A percentile compares a stretch with the other conserved stretches of the same genome.
Conservation (phyloP, 2,329 filamentous ascomycete species). For the Conoideocrella luteorostrata region DNA sequence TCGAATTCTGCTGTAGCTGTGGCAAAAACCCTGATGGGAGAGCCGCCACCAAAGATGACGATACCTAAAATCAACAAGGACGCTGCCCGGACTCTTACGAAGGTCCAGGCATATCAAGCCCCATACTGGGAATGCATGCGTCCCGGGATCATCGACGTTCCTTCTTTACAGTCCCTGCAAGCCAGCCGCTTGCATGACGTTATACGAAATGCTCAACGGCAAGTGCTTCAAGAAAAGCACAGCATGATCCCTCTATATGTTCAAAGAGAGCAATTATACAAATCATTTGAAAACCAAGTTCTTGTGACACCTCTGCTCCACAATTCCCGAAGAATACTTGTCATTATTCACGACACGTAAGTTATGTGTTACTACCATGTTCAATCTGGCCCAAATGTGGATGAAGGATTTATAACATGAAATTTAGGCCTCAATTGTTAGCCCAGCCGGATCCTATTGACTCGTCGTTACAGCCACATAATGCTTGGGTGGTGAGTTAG, state of each 20-base stretch:
- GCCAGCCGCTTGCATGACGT: slow-evolving; percentile 70
- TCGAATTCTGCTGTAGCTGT: slow-evolving; percentile 89
- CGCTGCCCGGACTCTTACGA: slow-evolving; percentile 49
- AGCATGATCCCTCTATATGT: slow-evolving; percentile 78
- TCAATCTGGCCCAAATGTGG: not conserved
- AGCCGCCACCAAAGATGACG: slow-evolving; percentile 64
- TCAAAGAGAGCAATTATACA: slow-evolving; percentile 64
- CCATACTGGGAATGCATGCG: slow-evolving; percentile 86
- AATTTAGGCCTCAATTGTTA: slow-evolving; percentile 57
- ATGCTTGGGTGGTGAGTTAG: slow-evolving; percentile 73
- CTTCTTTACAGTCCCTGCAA: slow-evolving; percentile 43
- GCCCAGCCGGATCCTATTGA: slow-evolving; percentile 63
- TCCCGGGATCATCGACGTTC: slow-evolving; percentile 53
- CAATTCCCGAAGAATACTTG: slow-evolving; percentile 59
- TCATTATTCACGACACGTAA: slow-evolving; percentile 89
- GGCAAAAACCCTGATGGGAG: slow-evolving; percentile 88
- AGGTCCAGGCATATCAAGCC: slow-evolving; percentile 54
- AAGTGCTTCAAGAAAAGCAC: slow-evolving; percentile 62
- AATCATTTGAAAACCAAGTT: slow-evolving; percentile 80
- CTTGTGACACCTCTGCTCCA: slow-evolving; percentile 70
- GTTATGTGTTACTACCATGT: slow-evolving; percentile 29
- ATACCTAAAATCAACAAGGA: slow-evolving; percentile 52
- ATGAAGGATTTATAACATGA: not conserved
- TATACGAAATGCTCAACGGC: slow-evolving; percentile 69
- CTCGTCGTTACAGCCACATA: slow-evolving; percentile 71